Conservation (phyloP, 768 basidiomycete genomes). For the Royoungia palumana region DNA sequence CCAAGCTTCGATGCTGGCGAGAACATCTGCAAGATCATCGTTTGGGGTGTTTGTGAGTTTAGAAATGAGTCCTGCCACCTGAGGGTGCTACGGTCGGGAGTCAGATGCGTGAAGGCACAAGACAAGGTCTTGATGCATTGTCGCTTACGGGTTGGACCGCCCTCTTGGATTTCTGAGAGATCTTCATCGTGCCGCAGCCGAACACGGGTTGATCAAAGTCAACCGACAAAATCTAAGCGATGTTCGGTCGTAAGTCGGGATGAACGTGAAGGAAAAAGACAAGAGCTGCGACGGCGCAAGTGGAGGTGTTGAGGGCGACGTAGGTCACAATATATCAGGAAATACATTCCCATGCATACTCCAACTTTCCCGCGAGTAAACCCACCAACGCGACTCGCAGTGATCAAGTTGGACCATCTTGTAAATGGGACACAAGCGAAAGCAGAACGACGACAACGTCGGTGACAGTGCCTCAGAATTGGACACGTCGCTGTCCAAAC, state of each 20-base stretch:
- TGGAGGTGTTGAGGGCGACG: conserved; percentile 20
- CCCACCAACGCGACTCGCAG: background rate
- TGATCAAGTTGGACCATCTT: no score
- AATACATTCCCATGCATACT: conserved; percentile 20
- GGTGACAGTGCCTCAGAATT: conserved; percentile 15
- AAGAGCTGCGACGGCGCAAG: conserved; percentile 5
- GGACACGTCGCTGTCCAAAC: conserved; percentile 7
- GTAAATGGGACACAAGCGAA: conserved; percentile 17
- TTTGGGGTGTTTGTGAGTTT: conserved; percentile 63
- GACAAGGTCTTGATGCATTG: background rate
- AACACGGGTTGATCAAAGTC: conserved; percentile 32
- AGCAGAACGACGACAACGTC: conserved; percentile 10
- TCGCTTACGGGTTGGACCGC: conserved; percentile 68
- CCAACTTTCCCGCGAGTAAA: conserved; percentile 9
- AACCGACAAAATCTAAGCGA: conserved; percentile 7
- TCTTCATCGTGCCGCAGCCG: conserved; percentile 77
- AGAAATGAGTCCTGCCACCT: conserved; percentile 76
- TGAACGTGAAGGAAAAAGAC: conserved; percentile 12
- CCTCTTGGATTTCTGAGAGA: conserved; percentile 82
- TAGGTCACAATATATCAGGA: conserved; percentile 32
- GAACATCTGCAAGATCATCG: conserved; percentile 65
- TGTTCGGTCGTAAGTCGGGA: conserved; percentile 1
- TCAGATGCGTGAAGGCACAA: conserved; percentile 7
- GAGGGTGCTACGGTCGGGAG: conserved; percentile 55
- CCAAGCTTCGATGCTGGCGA: conserved; percentile 77